Percentiles rank a stretch among this genome's conserved stretches.
Conservation (phyloP, 768 basidiomycete genomes). For the Leccinum broughii region DNA sequence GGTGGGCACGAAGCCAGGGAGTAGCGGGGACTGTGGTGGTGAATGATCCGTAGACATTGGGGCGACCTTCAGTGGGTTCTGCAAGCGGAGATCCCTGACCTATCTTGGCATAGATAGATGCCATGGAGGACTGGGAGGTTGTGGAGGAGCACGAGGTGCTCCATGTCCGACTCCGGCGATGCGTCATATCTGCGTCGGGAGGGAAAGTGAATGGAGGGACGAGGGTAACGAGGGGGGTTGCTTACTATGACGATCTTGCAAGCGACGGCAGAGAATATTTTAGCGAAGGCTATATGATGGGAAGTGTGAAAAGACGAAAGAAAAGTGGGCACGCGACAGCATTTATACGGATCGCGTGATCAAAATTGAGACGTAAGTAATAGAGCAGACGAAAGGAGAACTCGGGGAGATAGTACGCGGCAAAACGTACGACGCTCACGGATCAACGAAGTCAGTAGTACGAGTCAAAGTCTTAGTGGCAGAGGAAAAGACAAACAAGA, state of each 20-base stretch:
- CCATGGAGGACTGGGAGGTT: conserved; percentile 26
- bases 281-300: background rate
- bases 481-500: conserved; percentile 31
- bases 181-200: background rate
- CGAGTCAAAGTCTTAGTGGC: conserved; percentile 4
- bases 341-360: conserved; percentile 22
- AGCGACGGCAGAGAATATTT: background rate
- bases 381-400: conserved; percentile 9
- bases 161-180: conserved; percentile 14
- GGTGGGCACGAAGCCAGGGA: conserved; percentile 29
- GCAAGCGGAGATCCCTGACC: conserved; percentile 24
- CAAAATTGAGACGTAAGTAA: conserved; percentile 6
- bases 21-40: conserved; percentile 38
- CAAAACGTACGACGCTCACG: background rate
- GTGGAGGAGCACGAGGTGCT: conserved; percentile 27
- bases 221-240: background rate
- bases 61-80: conserved; percentile 23
- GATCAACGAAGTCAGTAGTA: background rate
- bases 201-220: background rate
- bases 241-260: background rate
- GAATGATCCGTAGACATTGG: conserved; percentile 40
- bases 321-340: conserved; percentile 27
- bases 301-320: background rate
- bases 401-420: conserved; percentile 18
- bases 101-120: conserved; percentile 25